Evolutionary conservation across 805 yeast species (phyloP).

Genomic region (Wickerhamomyces sydowiorum): DNA sequence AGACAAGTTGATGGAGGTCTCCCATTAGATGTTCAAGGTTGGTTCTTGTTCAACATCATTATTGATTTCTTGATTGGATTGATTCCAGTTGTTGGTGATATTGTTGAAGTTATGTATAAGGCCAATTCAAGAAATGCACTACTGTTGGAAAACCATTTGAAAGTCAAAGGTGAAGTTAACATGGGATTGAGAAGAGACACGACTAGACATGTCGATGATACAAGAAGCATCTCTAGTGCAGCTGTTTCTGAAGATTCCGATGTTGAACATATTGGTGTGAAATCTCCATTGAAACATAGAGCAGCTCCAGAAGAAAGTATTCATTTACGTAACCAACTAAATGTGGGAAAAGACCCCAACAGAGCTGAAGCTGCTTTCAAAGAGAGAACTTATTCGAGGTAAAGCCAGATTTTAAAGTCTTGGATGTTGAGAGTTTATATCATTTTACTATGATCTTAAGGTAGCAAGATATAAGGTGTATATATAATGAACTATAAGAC

Average conservation of each 20-base stretch:
- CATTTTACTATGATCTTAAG: too few relatives aligned
- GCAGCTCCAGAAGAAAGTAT: not conserved
- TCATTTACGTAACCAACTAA: not conserved
- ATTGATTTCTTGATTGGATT: slow-evolving; percentile 67
- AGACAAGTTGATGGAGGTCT: slow-evolving; percentile 58
- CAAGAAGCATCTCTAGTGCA: not conserved
- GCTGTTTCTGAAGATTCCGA: not conserved
- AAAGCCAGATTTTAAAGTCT: too few relatives aligned
- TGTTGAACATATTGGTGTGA: not conserved
- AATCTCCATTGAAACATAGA: not conserved
- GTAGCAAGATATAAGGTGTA: too few relatives aligned
- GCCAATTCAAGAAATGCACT: slow-evolving; percentile 71
- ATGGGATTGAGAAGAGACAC: not conserved
- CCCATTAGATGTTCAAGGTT: slow-evolving; percentile 45
- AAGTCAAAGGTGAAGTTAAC: slow-evolving; percentile 13
- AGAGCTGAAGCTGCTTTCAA: not conserved
- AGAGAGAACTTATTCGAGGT: not conserved
- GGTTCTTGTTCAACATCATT: slow-evolving; percentile 55
- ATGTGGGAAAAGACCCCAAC: not conserved
- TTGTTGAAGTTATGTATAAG: slow-evolving; percentile 65
- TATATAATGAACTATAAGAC: too few relatives aligned
- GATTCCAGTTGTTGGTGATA: slow-evolving; percentile 72
- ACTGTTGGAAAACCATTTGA: slow-evolving; percentile 53
- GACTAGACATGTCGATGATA: not conserved
- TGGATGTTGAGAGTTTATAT: too few relatives aligned